Conservation (phyloP, 75 land plant species). For the Cupressus sempervirens region DNA sequence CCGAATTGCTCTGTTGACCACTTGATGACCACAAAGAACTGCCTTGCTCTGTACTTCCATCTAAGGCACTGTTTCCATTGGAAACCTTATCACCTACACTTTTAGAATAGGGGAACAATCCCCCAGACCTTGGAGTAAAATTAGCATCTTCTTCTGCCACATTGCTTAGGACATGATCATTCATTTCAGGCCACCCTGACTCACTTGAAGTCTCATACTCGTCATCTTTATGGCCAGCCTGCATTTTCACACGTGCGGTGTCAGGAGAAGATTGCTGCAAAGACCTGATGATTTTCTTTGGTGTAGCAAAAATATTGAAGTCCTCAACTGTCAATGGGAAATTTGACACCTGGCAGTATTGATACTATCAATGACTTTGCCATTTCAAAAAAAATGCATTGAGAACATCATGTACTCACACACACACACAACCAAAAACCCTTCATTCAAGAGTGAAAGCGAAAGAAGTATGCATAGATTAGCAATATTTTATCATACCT, state of each 20-base stretch:
- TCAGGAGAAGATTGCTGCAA: constrained; percentile 34
- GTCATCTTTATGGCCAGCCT: not conserved
- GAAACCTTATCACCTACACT: not conserved
- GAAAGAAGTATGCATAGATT: not conserved
- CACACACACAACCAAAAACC: not conserved
- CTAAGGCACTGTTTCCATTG: not conserved
- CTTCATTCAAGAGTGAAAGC: not conserved
- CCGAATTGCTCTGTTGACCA: not conserved
- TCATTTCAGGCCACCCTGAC: not conserved
- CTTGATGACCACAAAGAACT: constrained; percentile 1
- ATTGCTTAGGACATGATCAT: not conserved
- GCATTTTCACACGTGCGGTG: not conserved
- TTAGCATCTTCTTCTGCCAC: not conserved
- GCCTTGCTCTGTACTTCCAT: not conserved
- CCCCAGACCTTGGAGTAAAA: not conserved
- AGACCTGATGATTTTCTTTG: constrained; percentile 47
- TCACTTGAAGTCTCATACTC: not conserved
- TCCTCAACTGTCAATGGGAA: constrained; percentile 31
- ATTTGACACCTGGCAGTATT: constrained; percentile 25
- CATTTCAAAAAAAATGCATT: constrained; percentile 3
- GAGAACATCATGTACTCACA: not conserved
- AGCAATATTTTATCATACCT: not conserved
- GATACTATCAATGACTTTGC: constrained; percentile 5
- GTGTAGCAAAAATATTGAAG: constrained; percentile 33
- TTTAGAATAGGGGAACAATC: not conserved